Evolutionary conservation across 495 filamentous ascomycete species (phyloP), one percentile per base, ranked within the genome.

Genomic region (Friedmanniomyces endolithicus): DNA sequence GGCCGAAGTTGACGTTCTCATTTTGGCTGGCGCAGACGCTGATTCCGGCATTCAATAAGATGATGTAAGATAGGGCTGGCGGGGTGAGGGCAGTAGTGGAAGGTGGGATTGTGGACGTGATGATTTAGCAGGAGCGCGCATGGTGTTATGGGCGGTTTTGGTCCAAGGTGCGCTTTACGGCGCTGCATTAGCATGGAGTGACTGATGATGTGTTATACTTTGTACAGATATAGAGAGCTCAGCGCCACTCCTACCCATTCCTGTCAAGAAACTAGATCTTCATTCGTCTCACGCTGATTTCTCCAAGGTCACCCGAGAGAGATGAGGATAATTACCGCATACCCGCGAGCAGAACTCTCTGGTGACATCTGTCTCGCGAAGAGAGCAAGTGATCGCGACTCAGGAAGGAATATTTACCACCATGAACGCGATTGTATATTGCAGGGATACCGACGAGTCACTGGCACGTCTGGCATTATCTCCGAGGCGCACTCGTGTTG

Each of bases 1-100:
- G 92, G 29, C 92, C 92, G 57, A 98, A 98, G 78, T 75, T 98
- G 49, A 90, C 96, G 53, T 98, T 98, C 78, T 95, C 89, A 61
- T 99, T 99, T 81, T 99, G 92, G 92, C 78, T 99, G 62, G 92
- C 90, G 55, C 54, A 56, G 47, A 56, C 54, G 46, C 54, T 56
- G 12, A 56, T 56, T 22, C 54, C 54, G 12, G 54, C 54, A 7
- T 56, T 56, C 47, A 51, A 51, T 25, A 56, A 56, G 54, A 11
- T 50, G 37, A 50, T 56, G 54, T 56, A 51, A 24, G 39, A 25
- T 4, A 31, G 27, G 27, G 27, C 3, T 9, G 27, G 9, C 4
- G 27, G 27, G 9, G 27, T 3, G 4, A 31, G 27, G 27, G 27
- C 27, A 31, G 27, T 31, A 31, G 9, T 3, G 9, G 27, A 9